These are phyloP conservation scores for Trametes cubensis DNA, from an alignment of 768 basidiomycete species.

Conservation along the genomic window DNA sequence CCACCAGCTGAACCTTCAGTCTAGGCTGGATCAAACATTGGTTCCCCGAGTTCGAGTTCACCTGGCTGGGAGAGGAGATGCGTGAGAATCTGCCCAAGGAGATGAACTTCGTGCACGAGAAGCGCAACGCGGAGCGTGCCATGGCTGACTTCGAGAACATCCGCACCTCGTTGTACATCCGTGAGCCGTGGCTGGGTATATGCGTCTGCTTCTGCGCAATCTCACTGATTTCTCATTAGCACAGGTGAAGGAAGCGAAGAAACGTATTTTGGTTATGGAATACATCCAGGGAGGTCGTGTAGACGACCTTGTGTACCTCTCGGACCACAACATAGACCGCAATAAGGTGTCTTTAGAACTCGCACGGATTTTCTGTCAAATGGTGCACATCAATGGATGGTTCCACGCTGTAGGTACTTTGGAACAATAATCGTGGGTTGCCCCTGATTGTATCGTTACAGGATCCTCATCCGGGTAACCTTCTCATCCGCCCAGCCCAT, in stretches of 20 bases:
- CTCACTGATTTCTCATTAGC: slow-evolving; percentile 30
- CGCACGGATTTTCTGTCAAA: slow-evolving; percentile 85
- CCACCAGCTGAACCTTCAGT: slow-evolving; percentile 11
- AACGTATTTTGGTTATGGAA: slow-evolving; percentile 92
- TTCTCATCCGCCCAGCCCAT: slow-evolving; percentile 82
- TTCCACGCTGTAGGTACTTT: slow-evolving; percentile 68
- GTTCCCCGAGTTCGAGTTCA: slow-evolving; percentile 94
- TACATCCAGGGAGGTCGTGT: slow-evolving; percentile 88
- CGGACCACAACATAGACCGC: slow-evolving; percentile 81
- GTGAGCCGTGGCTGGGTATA: slow-evolving; percentile 26
- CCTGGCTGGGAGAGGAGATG: slow-evolving; percentile 96
- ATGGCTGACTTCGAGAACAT: slow-evolving; percentile 68
- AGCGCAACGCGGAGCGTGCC: slow-evolving; percentile 77
- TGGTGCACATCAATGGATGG: slow-evolving; percentile 96
- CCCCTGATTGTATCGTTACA: slow-evolving; percentile 35
- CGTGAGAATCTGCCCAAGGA: slow-evolving; percentile 87
- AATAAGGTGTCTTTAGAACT: slow-evolving; percentile 93
- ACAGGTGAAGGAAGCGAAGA: slow-evolving; percentile 75
- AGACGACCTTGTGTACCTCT: slow-evolving; percentile 85
- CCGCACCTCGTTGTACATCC: slow-evolving; percentile 85
- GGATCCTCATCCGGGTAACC: slow-evolving; percentile 94
- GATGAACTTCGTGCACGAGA: slow-evolving; percentile 94
- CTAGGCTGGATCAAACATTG: slow-evolving; percentile 84
- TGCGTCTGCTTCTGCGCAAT: background rate
- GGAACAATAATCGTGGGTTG: background rate